A percentile compares a stretch with the other conserved stretches of the same genome.
Evolutionary conservation across 1,139 yeast species (phyloP).

Genomic region (Magnusiomyces suaveolens): DNA sequence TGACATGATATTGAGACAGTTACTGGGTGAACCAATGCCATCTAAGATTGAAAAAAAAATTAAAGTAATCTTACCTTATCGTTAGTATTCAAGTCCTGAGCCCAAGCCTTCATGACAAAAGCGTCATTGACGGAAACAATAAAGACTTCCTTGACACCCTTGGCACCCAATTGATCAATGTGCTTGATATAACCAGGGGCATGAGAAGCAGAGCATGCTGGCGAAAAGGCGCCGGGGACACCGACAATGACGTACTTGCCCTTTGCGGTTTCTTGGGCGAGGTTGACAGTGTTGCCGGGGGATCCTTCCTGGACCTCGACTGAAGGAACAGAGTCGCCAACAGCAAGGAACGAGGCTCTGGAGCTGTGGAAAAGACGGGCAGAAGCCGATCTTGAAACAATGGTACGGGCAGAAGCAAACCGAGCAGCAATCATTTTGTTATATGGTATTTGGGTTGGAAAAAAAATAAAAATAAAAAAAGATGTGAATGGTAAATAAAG

Average conservation of each 20-base stretch:
- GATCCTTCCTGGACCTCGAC: conserved; percentile 49
- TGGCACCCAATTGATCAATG: conserved; percentile 44
- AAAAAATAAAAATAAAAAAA: neutral
- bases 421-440: conserved; percentile 6
- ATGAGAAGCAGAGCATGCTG: conserved; percentile 71
- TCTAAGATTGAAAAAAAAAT: neutral
- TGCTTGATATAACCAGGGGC: conserved; percentile 65
- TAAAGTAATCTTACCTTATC: conserved; percentile 8
- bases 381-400: conserved; percentile 5
- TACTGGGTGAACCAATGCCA: neutral
- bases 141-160: conserved; percentile 52
- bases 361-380: conserved; percentile 24
- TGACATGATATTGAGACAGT: neutral
- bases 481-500: neutral
- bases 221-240: conserved; percentile 87
- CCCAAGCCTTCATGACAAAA: conserved; percentile 79
- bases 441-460: neutral
- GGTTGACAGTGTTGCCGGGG: conserved; percentile 56
- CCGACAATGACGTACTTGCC: conserved; percentile 62
- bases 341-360: conserved; percentile 24
- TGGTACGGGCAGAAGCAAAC: neutral
- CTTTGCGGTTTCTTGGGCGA: conserved; percentile 45
- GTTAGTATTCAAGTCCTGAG: conserved; percentile 34
- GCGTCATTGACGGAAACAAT: conserved; percentile 79
- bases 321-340: conserved; percentile 44